phyloP scores from a whole-genome alignment of 1,284 basidiomycete species.

The Phenoliferia sp. region DNA sequence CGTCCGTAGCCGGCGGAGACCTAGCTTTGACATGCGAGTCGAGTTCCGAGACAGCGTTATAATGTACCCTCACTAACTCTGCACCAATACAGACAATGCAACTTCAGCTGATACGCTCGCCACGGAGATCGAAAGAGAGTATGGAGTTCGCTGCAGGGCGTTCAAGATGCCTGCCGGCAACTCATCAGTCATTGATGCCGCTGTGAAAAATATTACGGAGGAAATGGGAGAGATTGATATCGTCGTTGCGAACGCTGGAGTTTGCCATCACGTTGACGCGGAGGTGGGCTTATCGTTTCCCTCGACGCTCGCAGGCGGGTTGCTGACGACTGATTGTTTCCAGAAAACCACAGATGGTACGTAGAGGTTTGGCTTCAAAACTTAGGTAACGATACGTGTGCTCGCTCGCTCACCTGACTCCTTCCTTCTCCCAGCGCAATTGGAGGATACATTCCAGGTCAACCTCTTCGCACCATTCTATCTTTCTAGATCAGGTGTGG shows the following conservation, averaged over 20 bases:
- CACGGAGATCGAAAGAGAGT: conserved; percentile 28
- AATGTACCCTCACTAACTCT: background rate
- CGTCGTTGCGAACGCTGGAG: conserved; percentile 33
- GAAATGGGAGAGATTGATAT: conserved; percentile 39
- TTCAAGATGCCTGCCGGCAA: conserved; percentile 40
- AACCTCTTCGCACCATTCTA: too few relatives aligned
- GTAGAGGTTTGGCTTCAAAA: too few relatives aligned
- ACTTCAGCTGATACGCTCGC: conserved; percentile 29
- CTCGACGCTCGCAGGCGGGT: conserved; percentile 8
- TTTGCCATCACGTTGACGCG: conserved; percentile 41
- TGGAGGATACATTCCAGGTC: too few relatives aligned
- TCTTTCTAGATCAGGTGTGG: too few relatives aligned
- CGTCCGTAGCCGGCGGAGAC: background rate
- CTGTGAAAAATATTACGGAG: conserved; percentile 32
- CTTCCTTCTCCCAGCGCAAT: too few relatives aligned
- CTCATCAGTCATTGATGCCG: conserved; percentile 34
- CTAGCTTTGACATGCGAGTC: background rate
- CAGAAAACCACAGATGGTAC: background rate
- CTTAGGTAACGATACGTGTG: too few relatives aligned
- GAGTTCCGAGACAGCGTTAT: background rate
- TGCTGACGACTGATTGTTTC: background rate
- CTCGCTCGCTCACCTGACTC: too few relatives aligned
- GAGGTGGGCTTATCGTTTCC: background rate
- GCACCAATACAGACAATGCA: conserved; percentile 33
- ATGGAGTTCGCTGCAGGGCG: conserved; percentile 33